These are phyloP conservation scores for Platanthera guangdongensis DNA, from an alignment of 106 monocot species.

Conservation along the genomic window DNA sequence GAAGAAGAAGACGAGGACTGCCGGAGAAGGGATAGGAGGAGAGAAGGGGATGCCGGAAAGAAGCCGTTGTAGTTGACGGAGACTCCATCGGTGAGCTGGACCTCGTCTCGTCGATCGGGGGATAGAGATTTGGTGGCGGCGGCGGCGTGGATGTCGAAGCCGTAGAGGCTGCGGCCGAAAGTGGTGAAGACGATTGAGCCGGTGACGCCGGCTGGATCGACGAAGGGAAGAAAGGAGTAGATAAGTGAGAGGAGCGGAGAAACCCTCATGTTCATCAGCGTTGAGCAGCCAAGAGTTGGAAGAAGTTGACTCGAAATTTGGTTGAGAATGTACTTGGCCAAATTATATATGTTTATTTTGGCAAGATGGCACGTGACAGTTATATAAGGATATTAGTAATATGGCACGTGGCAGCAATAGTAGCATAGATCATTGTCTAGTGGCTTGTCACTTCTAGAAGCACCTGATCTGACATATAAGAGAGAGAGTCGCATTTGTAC, in stretches of 20 bases:
- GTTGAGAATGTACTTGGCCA: too few relatives aligned
- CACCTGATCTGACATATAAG: too few relatives aligned
- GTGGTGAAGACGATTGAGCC: constrained; percentile 63
- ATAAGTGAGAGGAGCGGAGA: constrained; percentile 2
- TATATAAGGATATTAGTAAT: too few relatives aligned
- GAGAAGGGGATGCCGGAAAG: constrained; percentile 39
- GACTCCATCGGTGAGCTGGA: constrained; percentile 65
- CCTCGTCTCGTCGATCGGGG: constrained; percentile 16
- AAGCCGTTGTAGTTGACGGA: constrained; percentile 96
- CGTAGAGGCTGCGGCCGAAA: constrained; percentile 72
- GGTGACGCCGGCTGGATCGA: background rate
- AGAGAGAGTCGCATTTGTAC: too few relatives aligned
- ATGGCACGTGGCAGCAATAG: too few relatives aligned
- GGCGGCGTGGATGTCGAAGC: constrained; percentile 69
- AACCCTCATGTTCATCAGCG: background rate
- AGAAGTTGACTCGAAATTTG: too few relatives aligned
- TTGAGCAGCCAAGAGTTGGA: too few relatives aligned
- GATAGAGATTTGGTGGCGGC: constrained; percentile 11
- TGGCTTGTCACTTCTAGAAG: too few relatives aligned
- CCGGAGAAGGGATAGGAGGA: constrained; percentile 18
- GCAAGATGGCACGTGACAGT: too few relatives aligned
- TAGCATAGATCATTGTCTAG: too few relatives aligned
- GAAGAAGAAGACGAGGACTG: background rate
- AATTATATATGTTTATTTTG: too few relatives aligned
- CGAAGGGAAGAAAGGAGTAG: background rate